A percentile compares a stretch with the other conserved stretches of the same genome.
Conservation (phyloP, 768 basidiomycete species). For the Naganishia kalamii region DNA sequence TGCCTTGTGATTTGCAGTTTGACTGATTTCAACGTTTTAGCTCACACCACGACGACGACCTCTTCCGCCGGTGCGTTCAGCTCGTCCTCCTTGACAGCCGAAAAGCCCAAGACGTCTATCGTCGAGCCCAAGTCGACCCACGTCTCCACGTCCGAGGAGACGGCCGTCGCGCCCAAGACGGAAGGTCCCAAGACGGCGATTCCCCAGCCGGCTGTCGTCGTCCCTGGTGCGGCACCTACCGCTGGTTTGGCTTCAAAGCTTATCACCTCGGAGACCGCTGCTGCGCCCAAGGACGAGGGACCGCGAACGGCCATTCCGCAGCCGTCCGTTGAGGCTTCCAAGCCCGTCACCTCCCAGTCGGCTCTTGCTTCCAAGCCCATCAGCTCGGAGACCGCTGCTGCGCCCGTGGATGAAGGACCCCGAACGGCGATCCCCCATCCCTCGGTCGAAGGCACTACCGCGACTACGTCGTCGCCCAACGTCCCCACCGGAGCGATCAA, state of each 20-base stretch:
- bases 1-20: neutral
- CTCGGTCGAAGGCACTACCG: conserved; percentile 1
- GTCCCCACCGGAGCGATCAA: neutral
- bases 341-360: neutral
- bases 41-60: conserved; percentile 3
- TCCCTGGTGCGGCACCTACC: neutral
- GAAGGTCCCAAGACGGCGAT: neutral
- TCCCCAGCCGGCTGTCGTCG: conserved; percentile 10
- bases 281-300: neutral
- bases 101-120: neutral
- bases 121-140: neutral
- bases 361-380: neutral
- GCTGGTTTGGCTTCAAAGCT: neutral
- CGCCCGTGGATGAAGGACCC: conserved; percentile 5
- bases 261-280: neutral
- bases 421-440: neutral
- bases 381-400: conserved; percentile 1
- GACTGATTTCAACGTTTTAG: neutral
- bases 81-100: neutral
- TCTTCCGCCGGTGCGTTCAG: too few species aligned
- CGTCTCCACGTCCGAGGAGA: neutral
- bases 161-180: conserved; percentile 1
- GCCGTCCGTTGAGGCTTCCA: neutral
- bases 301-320: neutral
- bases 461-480: conserved; percentile 3